Conservation (phyloP, 1,284 basidiomycete species). For the Cryptococcus hybrid region DNA sequence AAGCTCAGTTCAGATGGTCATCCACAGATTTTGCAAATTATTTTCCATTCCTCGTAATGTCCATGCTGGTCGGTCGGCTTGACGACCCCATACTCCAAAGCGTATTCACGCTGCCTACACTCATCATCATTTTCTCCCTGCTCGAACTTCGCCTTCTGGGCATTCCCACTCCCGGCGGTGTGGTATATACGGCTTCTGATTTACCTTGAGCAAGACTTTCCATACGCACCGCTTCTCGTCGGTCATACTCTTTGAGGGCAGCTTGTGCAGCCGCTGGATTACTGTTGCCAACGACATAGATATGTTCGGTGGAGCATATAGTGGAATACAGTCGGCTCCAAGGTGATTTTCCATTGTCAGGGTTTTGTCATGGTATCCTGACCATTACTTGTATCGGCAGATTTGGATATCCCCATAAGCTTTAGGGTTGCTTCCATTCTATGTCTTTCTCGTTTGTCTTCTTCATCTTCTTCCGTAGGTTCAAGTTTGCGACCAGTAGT, state of each 20-base stretch:
- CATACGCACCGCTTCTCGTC: slow-evolving; percentile 28
- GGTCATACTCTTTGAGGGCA: slow-evolving; percentile 35
- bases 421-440: slow-evolving; percentile 83
- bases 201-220: slow-evolving; percentile 28
- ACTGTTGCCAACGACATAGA: neutral
- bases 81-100: slow-evolving; percentile 23
- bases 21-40: neutral
- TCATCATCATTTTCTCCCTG: slow-evolving; percentile 6
- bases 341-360: slow-evolving; percentile 1
- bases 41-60: neutral
- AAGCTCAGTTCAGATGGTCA: neutral
- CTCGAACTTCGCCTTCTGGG: slow-evolving; percentile 4
- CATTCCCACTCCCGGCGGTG: slow-evolving; percentile 18
- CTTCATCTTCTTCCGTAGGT: slow-evolving; percentile 80
- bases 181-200: slow-evolving; percentile 25
- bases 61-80: slow-evolving; percentile 21
- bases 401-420: slow-evolving; percentile 69
- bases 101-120: slow-evolving; percentile 26
- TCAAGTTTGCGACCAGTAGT: slow-evolving; percentile 36
- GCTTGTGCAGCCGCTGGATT: slow-evolving; percentile 8
- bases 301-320: neutral
- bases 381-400: neutral
- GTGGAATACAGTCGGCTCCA: slow-evolving; percentile 10
- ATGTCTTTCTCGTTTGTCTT: slow-evolving; percentile 78
- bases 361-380: neutral